These are phyloP conservation scores for Wickerhamiella australiensis DNA, from an alignment of 805 yeast genomes.

Conservation along the genomic window DNA sequence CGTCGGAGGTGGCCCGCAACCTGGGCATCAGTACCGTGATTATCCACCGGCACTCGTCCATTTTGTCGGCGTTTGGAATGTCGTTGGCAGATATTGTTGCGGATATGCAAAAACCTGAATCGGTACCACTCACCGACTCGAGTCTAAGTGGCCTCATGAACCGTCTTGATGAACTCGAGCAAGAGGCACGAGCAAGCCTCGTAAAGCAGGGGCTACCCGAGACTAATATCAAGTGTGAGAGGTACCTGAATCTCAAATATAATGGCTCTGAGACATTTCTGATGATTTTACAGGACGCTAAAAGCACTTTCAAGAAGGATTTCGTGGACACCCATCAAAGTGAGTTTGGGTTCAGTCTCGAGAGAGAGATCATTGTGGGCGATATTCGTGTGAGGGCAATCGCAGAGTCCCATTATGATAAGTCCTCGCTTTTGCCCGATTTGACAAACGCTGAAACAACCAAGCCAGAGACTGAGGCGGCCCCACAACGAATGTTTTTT, in stretches of 20 bases:
- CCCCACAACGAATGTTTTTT: constrained; percentile 45
- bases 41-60: constrained; percentile 71
- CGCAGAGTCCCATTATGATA: constrained; percentile 36
- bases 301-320: constrained; percentile 24
- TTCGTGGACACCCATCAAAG: constrained; percentile 47
- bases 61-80: constrained; percentile 80
- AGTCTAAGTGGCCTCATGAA: constrained; percentile 30
- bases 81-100: constrained; percentile 74
- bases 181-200: constrained; percentile 34
- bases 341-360: constrained; percentile 62
- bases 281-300: constrained; percentile 37
- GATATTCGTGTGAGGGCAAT: constrained; percentile 65
- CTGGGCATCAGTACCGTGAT: constrained; percentile 58
- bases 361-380: constrained; percentile 50
- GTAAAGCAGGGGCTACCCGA: constrained; percentile 42
- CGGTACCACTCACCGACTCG: constrained; percentile 31
- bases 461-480: too few species aligned
- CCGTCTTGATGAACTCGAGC: constrained; percentile 37
- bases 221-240: constrained; percentile 42
- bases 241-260: constrained; percentile 64
- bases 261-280: constrained; percentile 83
- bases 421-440: constrained; percentile 6
- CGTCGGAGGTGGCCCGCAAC: constrained; percentile 59
- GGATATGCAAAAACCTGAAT: constrained; percentile 66
- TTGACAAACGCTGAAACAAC: constrained; percentile 7